These are phyloP conservation scores for Blastocystis sp. DNA, from an alignment of 352 stramenopile genomes.

Conservation along the genomic window DNA sequence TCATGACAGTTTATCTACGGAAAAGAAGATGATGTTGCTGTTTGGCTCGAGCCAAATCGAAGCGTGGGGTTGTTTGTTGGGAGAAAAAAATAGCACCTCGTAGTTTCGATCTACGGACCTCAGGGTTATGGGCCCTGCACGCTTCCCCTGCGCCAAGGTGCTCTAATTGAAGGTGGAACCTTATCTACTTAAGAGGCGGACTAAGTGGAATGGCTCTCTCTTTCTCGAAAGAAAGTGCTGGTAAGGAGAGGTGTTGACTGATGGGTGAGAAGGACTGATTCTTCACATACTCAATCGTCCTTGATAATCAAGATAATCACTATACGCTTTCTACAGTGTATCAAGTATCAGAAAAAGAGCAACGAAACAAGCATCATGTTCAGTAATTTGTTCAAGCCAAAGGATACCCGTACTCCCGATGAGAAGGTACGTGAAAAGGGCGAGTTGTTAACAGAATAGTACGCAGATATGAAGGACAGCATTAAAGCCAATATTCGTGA, in stretches of 20 bases:
- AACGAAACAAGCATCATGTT: conserved; percentile 1
- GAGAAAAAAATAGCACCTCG: conserved; percentile 58
- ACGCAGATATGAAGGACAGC: conserved; percentile 51
- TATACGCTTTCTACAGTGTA: too few species aligned
- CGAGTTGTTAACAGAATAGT: background rate
- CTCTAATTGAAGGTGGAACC: background rate
- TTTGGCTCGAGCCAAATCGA: conserved; percentile 7
- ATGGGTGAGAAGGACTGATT: background rate
- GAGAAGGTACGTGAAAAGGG: conserved; percentile 6
- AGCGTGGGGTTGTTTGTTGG: background rate
- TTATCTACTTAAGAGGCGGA: background rate
- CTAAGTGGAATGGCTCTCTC: background rate
- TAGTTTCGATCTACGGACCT: conserved; percentile 70
- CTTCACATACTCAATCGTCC: too few species aligned
- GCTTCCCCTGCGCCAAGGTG: conserved; percentile 69
- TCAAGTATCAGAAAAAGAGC: too few species aligned
- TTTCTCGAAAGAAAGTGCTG: background rate
- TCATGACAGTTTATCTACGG: background rate
- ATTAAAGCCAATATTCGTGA: background rate
- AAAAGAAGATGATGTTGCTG: background rate
- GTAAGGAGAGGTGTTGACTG: background rate
- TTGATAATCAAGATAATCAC: too few species aligned
- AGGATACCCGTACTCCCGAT: conserved; percentile 51
- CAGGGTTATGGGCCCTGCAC: conserved; percentile 69
- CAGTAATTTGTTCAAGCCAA: conserved; percentile 40